These are phyloP conservation scores for Lactarius tabidus DNA, from an alignment of 768 basidiomycete species.

Conservation along the genomic window DNA sequence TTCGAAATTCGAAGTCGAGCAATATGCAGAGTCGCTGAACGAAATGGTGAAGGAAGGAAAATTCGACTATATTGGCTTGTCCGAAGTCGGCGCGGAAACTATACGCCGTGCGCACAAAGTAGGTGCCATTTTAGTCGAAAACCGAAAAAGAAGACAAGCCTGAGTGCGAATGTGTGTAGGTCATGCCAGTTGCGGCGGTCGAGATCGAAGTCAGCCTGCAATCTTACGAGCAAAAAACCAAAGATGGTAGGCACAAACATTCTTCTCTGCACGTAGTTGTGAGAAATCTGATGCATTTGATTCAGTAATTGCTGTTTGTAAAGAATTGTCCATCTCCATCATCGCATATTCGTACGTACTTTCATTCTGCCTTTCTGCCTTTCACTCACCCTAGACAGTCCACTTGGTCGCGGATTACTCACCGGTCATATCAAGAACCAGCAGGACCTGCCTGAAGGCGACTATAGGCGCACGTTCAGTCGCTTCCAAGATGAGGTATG, in stretches of 20 bases:
- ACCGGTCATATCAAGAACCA: slow-evolving; percentile 44
- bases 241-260: slow-evolving; percentile 34
- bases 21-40: slow-evolving; percentile 40
- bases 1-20: slow-evolving; percentile 42
- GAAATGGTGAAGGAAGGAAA: slow-evolving; percentile 50
- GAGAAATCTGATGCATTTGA: background rate
- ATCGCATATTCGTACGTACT: slow-evolving; percentile 49
- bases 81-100: slow-evolving; percentile 50
- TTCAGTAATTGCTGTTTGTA: slow-evolving; percentile 47
- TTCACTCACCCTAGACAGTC: slow-evolving; percentile 33
- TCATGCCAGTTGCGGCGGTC: slow-evolving; percentile 55
- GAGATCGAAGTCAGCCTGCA: slow-evolving; percentile 69
- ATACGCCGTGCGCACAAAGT: slow-evolving; percentile 37
- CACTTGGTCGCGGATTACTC: slow-evolving; percentile 51
- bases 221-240: slow-evolving; percentile 52
- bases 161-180: slow-evolving; percentile 34
- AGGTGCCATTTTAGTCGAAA: background rate
- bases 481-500: slow-evolving; percentile 38
- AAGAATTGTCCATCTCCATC: slow-evolving; percentile 51
- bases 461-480: slow-evolving; percentile 33
- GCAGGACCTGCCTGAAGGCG: slow-evolving; percentile 37
- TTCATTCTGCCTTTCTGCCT: background rate
- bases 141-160: background rate
- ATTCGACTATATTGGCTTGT: slow-evolving; percentile 56
- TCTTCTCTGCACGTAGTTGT: background rate